Conservation (phyloP, 2,329 filamentous ascomycete genomes). For the Thermothelomyces thermophilus region DNA sequence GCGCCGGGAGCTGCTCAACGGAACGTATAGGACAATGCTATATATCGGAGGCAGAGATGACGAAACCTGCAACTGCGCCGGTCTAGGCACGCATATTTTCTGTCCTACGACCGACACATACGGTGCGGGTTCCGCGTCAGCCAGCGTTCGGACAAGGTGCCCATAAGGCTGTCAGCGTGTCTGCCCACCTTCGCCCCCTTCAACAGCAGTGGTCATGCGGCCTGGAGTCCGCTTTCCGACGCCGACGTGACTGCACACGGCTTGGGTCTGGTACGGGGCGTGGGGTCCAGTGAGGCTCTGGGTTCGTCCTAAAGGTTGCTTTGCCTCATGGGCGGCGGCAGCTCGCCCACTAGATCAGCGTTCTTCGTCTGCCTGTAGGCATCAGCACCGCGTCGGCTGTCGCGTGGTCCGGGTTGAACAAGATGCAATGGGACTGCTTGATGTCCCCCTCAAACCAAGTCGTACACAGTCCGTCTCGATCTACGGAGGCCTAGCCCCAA, state of each 20-base stretch:
- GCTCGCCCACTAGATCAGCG: too few relatives aligned
- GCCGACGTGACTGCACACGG: too few relatives aligned
- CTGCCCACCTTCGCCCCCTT: constrained; percentile 10
- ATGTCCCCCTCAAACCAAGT: constrained; percentile 18
- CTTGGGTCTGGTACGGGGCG: background rate
- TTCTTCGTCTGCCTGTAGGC: background rate
- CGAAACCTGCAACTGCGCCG: background rate
- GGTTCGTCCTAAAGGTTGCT: too few relatives aligned
- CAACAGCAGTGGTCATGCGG: constrained; percentile 3
- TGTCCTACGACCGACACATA: constrained; percentile 23
- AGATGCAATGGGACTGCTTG: constrained; percentile 14
- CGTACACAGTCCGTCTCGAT: constrained; percentile 14
- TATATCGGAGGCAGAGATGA: constrained; percentile 4
- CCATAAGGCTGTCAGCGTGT: constrained; percentile 3
- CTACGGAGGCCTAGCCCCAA: constrained; percentile 6
- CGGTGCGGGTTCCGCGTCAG: constrained; percentile 18
- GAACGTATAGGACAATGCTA: background rate
- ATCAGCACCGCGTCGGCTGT: constrained; percentile 3
- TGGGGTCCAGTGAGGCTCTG: background rate
- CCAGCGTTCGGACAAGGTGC: constrained; percentile 13
- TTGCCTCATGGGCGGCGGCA: too few relatives aligned
- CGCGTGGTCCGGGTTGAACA: constrained; percentile 22
- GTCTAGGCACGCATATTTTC: constrained; percentile 8
- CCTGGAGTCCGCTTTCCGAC: too few relatives aligned
- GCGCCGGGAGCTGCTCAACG: constrained; percentile 10